A percentile compares a stretch with the other conserved stretches of the same genome.
phyloP scores from a whole-genome alignment of 257 asterid species.

The Petunia axillaris region DNA sequence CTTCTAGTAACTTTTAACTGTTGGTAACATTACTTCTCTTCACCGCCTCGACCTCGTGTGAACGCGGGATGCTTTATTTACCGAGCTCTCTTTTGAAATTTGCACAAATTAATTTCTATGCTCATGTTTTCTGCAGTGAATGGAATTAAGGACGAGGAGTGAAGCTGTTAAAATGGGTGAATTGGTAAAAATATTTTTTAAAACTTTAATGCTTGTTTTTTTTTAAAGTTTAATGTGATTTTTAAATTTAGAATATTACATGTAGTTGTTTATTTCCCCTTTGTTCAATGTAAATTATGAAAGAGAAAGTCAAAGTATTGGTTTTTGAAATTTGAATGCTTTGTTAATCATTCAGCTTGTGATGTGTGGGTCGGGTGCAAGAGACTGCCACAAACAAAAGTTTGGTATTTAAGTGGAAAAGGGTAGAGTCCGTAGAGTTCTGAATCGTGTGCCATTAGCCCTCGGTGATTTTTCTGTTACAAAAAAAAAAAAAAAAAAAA shows the following conservation, averaged over 20 bases:
- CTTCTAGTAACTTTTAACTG: not conserved
- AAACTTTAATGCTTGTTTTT: not conserved
- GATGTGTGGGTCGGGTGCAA: no score
- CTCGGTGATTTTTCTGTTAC: no score
- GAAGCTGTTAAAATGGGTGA: constrained; percentile 24
- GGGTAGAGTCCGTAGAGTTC: no score
- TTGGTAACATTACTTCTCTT: not conserved
- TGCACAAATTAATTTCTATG: not conserved
- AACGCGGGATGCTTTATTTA: no score
- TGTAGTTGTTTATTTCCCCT: not conserved
- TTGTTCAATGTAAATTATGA: not conserved
- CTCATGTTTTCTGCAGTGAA: not conserved
- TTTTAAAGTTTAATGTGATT: not conserved
- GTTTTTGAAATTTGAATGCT: not conserved
- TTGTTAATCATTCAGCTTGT: not conserved
- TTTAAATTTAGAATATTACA: not conserved
- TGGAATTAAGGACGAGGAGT: not conserved
- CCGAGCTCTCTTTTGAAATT: not conserved
- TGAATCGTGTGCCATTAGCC: no score
- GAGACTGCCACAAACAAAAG: no score
- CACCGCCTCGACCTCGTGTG: no score
- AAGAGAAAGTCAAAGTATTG: not conserved
- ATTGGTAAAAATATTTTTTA: constrained; percentile 20
- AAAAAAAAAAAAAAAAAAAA: no score
- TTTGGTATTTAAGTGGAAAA: no score